These are phyloP conservation scores for Debaryomyces nepalensis DNA, from an alignment of 1,139 yeast genomes.

Conservation along the genomic window DNA sequence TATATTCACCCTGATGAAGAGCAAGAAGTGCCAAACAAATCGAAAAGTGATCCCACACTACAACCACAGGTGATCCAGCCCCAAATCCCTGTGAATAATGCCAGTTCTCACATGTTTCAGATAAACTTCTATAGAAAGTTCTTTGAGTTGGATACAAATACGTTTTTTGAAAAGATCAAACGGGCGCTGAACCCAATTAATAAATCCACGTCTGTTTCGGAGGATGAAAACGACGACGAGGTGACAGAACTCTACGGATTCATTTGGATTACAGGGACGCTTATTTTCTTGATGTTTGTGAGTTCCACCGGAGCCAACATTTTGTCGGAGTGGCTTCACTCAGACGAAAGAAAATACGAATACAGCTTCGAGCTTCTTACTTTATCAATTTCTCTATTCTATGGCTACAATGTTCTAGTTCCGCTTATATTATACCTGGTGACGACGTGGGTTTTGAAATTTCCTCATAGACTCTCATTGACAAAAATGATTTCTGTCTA, in stretches of 20 bases:
- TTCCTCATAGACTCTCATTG: slow-evolving; percentile 44
- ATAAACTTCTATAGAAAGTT: slow-evolving; percentile 59
- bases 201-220: slow-evolving; percentile 24
- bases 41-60: slow-evolving; percentile 9
- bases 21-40: slow-evolving; percentile 11
- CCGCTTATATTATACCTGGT: slow-evolving; percentile 59
- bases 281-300: slow-evolving; percentile 72
- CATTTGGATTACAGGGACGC: slow-evolving; percentile 82
- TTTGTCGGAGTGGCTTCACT: slow-evolving; percentile 51
- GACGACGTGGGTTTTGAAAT: slow-evolving; percentile 49
- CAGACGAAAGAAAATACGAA: slow-evolving; percentile 47
- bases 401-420: slow-evolving; percentile 70
- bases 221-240: slow-evolving; percentile 38
- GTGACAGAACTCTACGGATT: slow-evolving; percentile 78
- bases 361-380: slow-evolving; percentile 67
- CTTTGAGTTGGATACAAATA: slow-evolving; percentile 67
- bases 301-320: slow-evolving; percentile 62
- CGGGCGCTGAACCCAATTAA: slow-evolving; percentile 52
- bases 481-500: slow-evolving; percentile 61
- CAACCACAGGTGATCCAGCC: slow-evolving; percentile 26
- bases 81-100: slow-evolving; percentile 19
- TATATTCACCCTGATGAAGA: slow-evolving; percentile 12
- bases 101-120: slow-evolving; percentile 53
- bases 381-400: slow-evolving; percentile 67
- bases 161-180: slow-evolving; percentile 53